Evolutionary conservation across 192 early-diverging fungal genomes (phyloP), one percentile per base, ranked within the genome.

Genomic region (Linnemannia schmuckeri): DNA sequence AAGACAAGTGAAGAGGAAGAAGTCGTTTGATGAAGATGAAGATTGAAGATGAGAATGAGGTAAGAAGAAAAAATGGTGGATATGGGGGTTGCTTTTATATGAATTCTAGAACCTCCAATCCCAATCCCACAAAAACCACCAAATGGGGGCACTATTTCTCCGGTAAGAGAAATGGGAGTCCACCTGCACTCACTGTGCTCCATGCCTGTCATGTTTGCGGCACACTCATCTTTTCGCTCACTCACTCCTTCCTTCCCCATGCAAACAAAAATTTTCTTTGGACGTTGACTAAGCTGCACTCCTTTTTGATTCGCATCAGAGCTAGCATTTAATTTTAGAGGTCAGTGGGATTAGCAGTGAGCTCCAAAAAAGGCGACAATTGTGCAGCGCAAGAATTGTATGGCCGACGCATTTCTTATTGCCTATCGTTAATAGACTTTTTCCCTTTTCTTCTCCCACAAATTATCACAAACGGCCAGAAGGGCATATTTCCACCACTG

Each of bases 281-380:
- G 30, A 8, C 30, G 61, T 66, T 66, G 24, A 57, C 55, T 57
- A 57, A 57, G 55, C 55, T 57, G n/a, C 17, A n/a, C 6, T 30
- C 10, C 27, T 63, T 4, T 4, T 57, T 57, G 20, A n/a, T 57
- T 57, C 24, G 24, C 9, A 24, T 9, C 49, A 52, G 17, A 52
- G 6, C 17, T 18, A 6, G 41, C 3, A 30, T 33, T 66, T 66
- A 66, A 66, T 66, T 66, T 66, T 66, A 66, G 61, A 66, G 61
- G 61, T 27, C 6, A 15, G 17, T 0, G 55, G 10, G 61, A 12
- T 37, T 37, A 37, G 54, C 6, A n/a, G 54, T 63, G 61, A 33
- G 61, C 61, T 35, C 61, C 61, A 66, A 66, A 66, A 33, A 66
- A 66, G 61, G 61, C n/a, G 61, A 66, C 61, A 66, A 66, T 30